Evolutionary conservation across 805 yeast species (phyloP).

Genomic region (Candida krabiensis): DNA sequence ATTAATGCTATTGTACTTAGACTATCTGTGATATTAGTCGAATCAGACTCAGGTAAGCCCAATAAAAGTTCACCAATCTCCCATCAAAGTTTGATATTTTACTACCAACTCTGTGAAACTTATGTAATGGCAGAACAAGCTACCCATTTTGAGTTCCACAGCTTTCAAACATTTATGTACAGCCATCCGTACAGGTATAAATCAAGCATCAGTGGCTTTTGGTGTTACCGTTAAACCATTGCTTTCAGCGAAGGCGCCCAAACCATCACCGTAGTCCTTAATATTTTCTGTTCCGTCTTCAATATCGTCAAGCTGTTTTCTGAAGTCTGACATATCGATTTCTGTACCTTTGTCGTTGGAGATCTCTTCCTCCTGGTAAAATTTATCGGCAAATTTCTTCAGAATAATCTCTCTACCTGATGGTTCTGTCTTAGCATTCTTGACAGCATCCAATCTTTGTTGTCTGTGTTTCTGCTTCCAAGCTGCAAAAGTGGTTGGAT

Average conservation of each 20-base stretch:
- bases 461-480: slow-evolving; percentile 79
- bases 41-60: too few relatives aligned
- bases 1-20: too few relatives aligned
- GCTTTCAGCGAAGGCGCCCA: slow-evolving; percentile 34
- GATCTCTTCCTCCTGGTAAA: slow-evolving; percentile 53
- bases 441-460: slow-evolving; percentile 45
- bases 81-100: too few relatives aligned
- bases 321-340: slow-evolving; percentile 59
- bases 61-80: too few relatives aligned
- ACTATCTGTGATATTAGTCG: too few relatives aligned
- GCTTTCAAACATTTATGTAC: too few relatives aligned
- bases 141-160: too few relatives aligned
- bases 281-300: slow-evolving; percentile 46
- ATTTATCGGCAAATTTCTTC: slow-evolving; percentile 58
- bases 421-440: slow-evolving; percentile 46
- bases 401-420: slow-evolving; percentile 71
- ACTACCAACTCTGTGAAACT: too few relatives aligned
- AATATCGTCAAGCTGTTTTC: slow-evolving; percentile 55
- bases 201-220: too few relatives aligned
- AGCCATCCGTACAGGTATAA: not conserved
- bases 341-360: slow-evolving; percentile 46
- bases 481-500: slow-evolving; percentile 69
- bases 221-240: not conserved
- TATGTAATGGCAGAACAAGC: too few relatives aligned
- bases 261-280: slow-evolving; percentile 77